Base-by-base conservation (phyloP, 2,329 filamentous ascomycete genomes). In the Scleromitrula shiraiana region DNA sequence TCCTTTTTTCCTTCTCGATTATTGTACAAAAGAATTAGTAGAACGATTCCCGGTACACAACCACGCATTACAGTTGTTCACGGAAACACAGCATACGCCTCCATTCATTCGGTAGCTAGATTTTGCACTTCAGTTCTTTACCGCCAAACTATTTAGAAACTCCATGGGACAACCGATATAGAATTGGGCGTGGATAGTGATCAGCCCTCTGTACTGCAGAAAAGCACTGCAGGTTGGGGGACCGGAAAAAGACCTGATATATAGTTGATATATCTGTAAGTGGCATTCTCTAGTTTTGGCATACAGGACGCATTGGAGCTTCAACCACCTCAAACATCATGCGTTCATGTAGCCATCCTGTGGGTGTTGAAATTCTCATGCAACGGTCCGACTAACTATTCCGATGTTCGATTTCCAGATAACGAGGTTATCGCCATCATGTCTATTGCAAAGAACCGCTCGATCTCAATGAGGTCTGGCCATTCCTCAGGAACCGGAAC, bases 401-500 rank as follows among this genome's bases (percentile, higher is more conserved):
- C 45, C 53, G 39, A 49, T 54, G 46, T 51, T 54, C 24, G 20
- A 39, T 40, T 24, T 35, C 29, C 35, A 46, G 43, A 50, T 49
- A 49, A 47, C 37, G 51, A 53, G 59, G 57, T 61, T 54, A 59
- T 54, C 55, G 49, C 55, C 49, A 50, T 52, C 54, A 46, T 53
- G 44, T 66, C 65, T 62, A 60, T 66, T 68, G 67, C 64, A 67
- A 76, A 76, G 68, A 77, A 78, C 65, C 76, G 75, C 64, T 76
- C 78, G 58, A 67, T 73, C 53, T 78, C 78, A 49, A 74, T 76
- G 64, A 76, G 75, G 59, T 78, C 78, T 33, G 75, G 72, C 53
- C 74, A 75, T 30, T 76, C 74, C 41, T 57, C 59, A 36, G 70
- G 69, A 45, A 68, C 67, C 51, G 59, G 66, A 49, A 62, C 65